Base-by-base conservation (phyloP, 108 stramenopile species). In the Epithemia pelagica region DNA sequence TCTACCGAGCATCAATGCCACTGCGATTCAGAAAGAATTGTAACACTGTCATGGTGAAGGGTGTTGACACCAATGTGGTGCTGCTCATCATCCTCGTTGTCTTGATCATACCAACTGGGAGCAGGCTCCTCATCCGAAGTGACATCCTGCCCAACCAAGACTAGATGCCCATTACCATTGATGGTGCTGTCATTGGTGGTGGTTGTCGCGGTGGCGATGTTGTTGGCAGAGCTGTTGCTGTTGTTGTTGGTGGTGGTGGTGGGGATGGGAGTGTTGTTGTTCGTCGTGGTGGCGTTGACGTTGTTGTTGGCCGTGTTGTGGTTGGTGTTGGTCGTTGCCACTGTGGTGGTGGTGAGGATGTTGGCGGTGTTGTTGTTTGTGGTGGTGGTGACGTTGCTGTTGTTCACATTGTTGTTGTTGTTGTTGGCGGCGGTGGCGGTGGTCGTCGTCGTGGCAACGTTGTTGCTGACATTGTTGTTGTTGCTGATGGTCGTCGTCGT, bases 401-500 rank as follows among this genome's bases (percentile, higher is more conserved):
- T 46, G 37, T 46, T 46, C 10, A 46, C 15, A 15, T 46, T 46
- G 37, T 46, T 46, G 23, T 62, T 24, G 23, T 62, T 24, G 23
- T 62, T 24, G 23, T 62, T 24, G 23, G 5, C 15, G 37, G 5
- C 15, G 37, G 5, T 46, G 37, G 5, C 15, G 37, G 5, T 62
- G 61, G 27, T 62, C 25, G 27, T 62, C 25, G 27, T 62, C 25
- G 27, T 62, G 61, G 27, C 29, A 27, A 29, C 29, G 61, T 62
- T 62, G 61, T 62, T 62, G 61, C 29, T 62, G 61, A 29, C 29
- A 27, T 62, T 62, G 61, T 62, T 62, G 61, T 62, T 62, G 61
- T 62, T 62, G 61, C 29, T 62, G 61, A 46, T 46, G 5, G 37
- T 46, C 15, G 37, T 46, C 15, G 37, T 46, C 15, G 37, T 46